A percentile compares a stretch with the other conserved stretches of the same genome.
These are phyloP conservation scores for Fusarium temperatum DNA, from an alignment of 2,329 filamentous ascomycete species.

Conservation along the genomic window DNA sequence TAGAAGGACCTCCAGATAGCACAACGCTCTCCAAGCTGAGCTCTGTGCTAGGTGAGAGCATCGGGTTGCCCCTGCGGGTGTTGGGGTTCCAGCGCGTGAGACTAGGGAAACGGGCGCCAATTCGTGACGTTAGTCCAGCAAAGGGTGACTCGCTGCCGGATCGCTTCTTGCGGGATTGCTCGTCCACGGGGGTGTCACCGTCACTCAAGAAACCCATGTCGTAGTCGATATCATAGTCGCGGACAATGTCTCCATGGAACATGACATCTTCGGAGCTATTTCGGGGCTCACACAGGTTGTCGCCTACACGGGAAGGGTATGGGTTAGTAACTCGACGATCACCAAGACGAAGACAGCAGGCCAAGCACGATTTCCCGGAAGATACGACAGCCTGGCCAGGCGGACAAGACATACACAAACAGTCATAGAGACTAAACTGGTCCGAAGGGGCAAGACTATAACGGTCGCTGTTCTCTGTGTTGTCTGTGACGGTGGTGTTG, in stretches of 20 bases:
- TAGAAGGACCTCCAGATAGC: constrained; percentile 73
- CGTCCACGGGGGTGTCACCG: constrained; percentile 61
- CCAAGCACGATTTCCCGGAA: constrained; percentile 2
- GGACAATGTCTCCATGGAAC: constrained; percentile 49
- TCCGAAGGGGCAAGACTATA: constrained; percentile 54
- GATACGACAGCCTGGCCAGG: constrained; percentile 5
- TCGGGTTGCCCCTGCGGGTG: constrained; percentile 55
- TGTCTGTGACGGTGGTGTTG: background rate
- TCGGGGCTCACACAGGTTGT: constrained; percentile 68
- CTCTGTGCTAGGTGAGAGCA: constrained; percentile 77
- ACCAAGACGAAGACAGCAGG: background rate
- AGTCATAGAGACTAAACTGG: constrained; percentile 66
- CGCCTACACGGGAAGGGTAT: constrained; percentile 56
- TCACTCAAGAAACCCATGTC: constrained; percentile 74
- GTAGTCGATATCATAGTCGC: constrained; percentile 65
- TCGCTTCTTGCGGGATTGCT: constrained; percentile 64
- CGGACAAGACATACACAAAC: constrained; percentile 72
- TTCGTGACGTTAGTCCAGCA: constrained; percentile 69
- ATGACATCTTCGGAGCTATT: constrained; percentile 53
- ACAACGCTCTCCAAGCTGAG: constrained; percentile 80
- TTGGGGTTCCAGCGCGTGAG: constrained; percentile 61
- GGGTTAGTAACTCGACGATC: constrained; percentile 24
- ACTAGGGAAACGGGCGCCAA: constrained; percentile 69
- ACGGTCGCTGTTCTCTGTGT: constrained; percentile 51
- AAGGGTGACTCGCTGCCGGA: constrained; percentile 67